A percentile compares a stretch with the other conserved stretches of the same genome.
These are phyloP conservation scores for Silene uniflora DNA, from an alignment of 148 eudicot species.

Conservation along the genomic window DNA sequence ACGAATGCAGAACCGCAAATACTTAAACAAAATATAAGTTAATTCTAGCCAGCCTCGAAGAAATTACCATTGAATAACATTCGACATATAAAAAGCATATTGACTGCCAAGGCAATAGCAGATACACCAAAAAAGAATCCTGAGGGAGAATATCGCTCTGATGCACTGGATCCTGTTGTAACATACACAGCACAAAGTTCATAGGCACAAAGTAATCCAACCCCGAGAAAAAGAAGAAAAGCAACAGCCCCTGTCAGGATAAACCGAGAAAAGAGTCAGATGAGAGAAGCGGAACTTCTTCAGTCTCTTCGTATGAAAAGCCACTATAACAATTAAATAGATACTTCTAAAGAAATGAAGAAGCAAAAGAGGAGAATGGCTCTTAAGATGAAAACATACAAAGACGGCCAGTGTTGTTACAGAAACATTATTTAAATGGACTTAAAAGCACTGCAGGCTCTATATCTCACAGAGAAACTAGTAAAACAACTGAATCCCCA, in stretches of 20 bases:
- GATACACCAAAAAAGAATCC: conserved; percentile 99
- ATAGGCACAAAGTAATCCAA: conserved; percentile 87
- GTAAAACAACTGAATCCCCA: too few species aligned
- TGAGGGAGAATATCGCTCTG: conserved; percentile 85
- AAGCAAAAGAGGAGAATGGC: too few species aligned
- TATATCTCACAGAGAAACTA: too few species aligned
- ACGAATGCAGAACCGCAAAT: background rate
- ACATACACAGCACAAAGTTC: conserved; percentile 98
- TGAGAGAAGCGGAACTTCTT: too few species aligned
- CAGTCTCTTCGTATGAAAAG: background rate
- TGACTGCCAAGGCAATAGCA: conserved; percentile 92
- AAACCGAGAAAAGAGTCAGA: background rate
- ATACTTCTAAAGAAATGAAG: too few species aligned
- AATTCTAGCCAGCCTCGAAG: background rate
- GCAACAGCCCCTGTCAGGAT: conserved; percentile 84
- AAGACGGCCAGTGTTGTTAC: too few species aligned
- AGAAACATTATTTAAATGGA: too few species aligned
- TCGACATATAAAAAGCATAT: conserved; percentile 98
- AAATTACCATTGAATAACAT: conserved; percentile 94
- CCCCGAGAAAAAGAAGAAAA: conserved; percentile 84
- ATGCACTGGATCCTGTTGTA: conserved; percentile 82
- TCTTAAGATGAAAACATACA: too few species aligned
- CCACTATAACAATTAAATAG: background rate
- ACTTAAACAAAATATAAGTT: background rate
- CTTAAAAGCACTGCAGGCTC: too few species aligned